Evolutionary conservation across 257 asterid genomes (phyloP), one percentile per base, ranked within the genome.

Genomic region (Plantago elongata): DNA sequence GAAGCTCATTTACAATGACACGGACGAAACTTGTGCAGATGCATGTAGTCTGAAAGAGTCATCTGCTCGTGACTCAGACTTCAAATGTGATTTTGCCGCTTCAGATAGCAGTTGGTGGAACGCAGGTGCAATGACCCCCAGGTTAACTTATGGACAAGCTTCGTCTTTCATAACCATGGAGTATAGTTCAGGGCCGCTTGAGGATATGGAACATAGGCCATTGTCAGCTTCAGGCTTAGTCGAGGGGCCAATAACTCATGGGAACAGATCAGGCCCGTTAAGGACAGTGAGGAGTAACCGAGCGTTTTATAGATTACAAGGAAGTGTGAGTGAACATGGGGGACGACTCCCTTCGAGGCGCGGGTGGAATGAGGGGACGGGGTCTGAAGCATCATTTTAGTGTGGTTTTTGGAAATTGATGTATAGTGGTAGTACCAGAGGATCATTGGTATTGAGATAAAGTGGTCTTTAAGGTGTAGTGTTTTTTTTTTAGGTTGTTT

Each of bases 51-150:
- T 75, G 62, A 81, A 79, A 55, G 97, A 84, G 72, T 88, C 98
- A 14, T 85, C 98, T 0, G 83, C 79, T 11, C 98, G 74, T 12
- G 94, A 81, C 64, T 91, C 98, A 0, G 98, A 88, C 57, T 88
- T 65, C 76, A 84, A 73, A 77, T 88, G 82, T 0, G 95, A 86
- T 45, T 75, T 74, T 10, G 80, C 79, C 70, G 92, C 76, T 14
- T 91, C 98, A 0, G 98, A 88, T 37, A 84, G 98, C 69, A 91
- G 98, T 61, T 91, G 98, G 98, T 91, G 98, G 98, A 91, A 91
- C 30, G 95, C 92, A 2, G 88, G 82, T 2, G 92, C 77, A 14
- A 34, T 71, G 3, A 84, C 96, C 50, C 97, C 98, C 16, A 75
- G 83, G 14, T 60, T 83, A 40, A 83, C 75, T 1, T 74, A 77